Evolutionary conservation across 768 basidiomycete genomes (phyloP).

Genomic region (Tylopilus felleus): DNA sequence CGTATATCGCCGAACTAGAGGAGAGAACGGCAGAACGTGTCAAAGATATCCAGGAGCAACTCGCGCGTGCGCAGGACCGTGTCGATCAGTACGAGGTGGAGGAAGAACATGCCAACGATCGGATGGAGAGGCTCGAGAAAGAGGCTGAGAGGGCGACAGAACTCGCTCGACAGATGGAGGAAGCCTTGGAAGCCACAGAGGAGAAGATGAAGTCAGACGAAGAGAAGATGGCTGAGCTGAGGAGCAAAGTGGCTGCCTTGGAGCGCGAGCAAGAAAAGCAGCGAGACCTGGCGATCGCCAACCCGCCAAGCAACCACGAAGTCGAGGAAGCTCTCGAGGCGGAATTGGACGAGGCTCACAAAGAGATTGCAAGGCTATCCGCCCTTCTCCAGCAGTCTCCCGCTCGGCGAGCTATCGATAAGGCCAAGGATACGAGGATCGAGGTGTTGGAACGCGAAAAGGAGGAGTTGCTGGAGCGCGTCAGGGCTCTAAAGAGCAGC

Average conservation of each 20-base stretch:
- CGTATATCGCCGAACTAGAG: slow-evolving; percentile 57
- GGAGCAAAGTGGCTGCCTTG: slow-evolving; percentile 46
- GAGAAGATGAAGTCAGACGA: slow-evolving; percentile 65
- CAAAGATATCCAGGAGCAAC: slow-evolving; percentile 54
- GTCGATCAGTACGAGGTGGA: slow-evolving; percentile 42
- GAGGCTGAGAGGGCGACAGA: slow-evolving; percentile 53
- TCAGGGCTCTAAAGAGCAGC: slow-evolving; percentile 54
- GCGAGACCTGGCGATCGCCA: slow-evolving; percentile 22
- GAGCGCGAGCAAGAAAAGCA: slow-evolving; percentile 55
- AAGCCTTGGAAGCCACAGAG: slow-evolving; percentile 72
- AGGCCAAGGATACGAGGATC: slow-evolving; percentile 71
- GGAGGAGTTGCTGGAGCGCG: slow-evolving; percentile 69
- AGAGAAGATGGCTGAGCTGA: slow-evolving; percentile 48
- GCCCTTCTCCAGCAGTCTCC: slow-evolving; percentile 68
- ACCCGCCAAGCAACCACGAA: slow-evolving; percentile 44
- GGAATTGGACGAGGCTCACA: slow-evolving; percentile 74
- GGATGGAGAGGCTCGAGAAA: slow-evolving; percentile 48
- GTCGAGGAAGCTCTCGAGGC: slow-evolving; percentile 60
- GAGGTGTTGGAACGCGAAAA: slow-evolving; percentile 74
- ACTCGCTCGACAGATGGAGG: slow-evolving; percentile 65
- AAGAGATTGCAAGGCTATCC: slow-evolving; percentile 69
- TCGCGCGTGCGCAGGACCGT: slow-evolving; percentile 45
- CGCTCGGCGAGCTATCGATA: slow-evolving; percentile 72
- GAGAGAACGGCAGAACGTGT: slow-evolving; percentile 51
- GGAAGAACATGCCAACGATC: slow-evolving; percentile 47